phyloP scores from a whole-genome alignment of 257 asterid genomes.

The Striga asiatica region DNA sequence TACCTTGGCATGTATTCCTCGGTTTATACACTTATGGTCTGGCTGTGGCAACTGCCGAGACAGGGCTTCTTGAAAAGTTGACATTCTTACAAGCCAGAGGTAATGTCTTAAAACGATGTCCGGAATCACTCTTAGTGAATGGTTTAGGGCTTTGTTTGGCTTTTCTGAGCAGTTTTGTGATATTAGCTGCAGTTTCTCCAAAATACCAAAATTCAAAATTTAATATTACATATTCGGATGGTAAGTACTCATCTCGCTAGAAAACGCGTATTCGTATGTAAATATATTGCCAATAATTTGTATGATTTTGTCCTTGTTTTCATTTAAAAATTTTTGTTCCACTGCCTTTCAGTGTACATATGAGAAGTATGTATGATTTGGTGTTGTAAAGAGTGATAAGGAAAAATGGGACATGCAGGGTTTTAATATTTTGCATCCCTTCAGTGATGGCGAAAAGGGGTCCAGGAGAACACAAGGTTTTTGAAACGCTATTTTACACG shows the following conservation, averaged over 20 bases:
- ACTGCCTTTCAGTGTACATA: too few relatives aligned
- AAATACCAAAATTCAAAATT: conserved; percentile 30
- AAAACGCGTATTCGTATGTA: neutral
- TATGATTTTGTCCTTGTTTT: neutral
- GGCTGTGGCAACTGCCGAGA: conserved; percentile 75
- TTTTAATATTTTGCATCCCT: too few relatives aligned
- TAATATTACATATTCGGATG: conserved; percentile 19
- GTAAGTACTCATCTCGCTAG: conserved; percentile 8
- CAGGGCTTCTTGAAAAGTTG: conserved; percentile 76
- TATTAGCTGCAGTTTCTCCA: conserved; percentile 53
- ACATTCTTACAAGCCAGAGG: conserved; percentile 61
- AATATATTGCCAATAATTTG: neutral
- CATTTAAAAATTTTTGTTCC: too few relatives aligned
- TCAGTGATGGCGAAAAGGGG: too few relatives aligned
- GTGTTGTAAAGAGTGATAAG: too few relatives aligned
- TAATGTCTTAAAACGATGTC: conserved; percentile 37
- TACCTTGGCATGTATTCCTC: conserved; percentile 81
- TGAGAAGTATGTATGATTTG: too few relatives aligned
- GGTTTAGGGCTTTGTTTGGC: conserved; percentile 72
- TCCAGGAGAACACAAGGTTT: too few relatives aligned
- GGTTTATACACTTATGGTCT: conserved; percentile 79
- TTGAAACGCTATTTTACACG: too few relatives aligned
- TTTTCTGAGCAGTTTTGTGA: conserved; percentile 51
- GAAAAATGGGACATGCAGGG: too few relatives aligned
- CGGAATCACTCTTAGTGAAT: conserved; percentile 53